These are phyloP conservation scores for Magnusiomyces tetraspermus DNA, from an alignment of 1,139 yeast species.

Conservation along the genomic window DNA sequence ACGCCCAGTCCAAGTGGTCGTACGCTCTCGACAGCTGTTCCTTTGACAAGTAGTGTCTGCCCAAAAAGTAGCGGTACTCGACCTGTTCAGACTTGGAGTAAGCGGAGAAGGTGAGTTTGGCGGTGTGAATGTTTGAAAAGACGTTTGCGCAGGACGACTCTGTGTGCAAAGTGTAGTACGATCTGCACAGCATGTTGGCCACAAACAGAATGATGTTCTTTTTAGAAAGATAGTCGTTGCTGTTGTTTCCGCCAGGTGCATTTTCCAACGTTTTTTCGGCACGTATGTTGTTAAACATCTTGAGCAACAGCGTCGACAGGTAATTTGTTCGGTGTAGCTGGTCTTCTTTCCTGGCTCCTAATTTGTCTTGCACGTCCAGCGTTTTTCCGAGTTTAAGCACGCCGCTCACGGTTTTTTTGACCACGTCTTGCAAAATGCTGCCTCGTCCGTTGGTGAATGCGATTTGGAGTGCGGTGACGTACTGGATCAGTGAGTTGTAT, in stretches of 20 bases:
- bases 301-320: slow-evolving; percentile 49
- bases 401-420: slow-evolving; percentile 36
- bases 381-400: slow-evolving; percentile 44
- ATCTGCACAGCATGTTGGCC: slow-evolving; percentile 50
- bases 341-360: too few relatives aligned
- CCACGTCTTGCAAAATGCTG: slow-evolving; percentile 38
- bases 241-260: slow-evolving; percentile 27
- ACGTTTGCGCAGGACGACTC: slow-evolving; percentile 68
- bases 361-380: slow-evolving; percentile 37
- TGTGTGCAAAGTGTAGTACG: slow-evolving; percentile 53
- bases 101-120: slow-evolving; percentile 39
- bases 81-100: slow-evolving; percentile 48
- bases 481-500: slow-evolving; percentile 49
- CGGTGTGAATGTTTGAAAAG: slow-evolving; percentile 61
- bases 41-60: slow-evolving; percentile 54
- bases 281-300: slow-evolving; percentile 54
- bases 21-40: slow-evolving; percentile 49
- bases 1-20: slow-evolving; percentile 56
- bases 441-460: slow-evolving; percentile 55
- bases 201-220: slow-evolving; percentile 46
- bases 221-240: slow-evolving; percentile 32
- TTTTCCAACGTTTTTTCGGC: slow-evolving; percentile 42
- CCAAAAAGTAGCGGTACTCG: slow-evolving; percentile 59
- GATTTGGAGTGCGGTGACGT: slow-evolving; percentile 45
- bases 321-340: slow-evolving; percentile 40